Evolutionary conservation across 192 early-diverging fungal genomes (phyloP).

Genomic region (Entomortierella lignicola): DNA sequence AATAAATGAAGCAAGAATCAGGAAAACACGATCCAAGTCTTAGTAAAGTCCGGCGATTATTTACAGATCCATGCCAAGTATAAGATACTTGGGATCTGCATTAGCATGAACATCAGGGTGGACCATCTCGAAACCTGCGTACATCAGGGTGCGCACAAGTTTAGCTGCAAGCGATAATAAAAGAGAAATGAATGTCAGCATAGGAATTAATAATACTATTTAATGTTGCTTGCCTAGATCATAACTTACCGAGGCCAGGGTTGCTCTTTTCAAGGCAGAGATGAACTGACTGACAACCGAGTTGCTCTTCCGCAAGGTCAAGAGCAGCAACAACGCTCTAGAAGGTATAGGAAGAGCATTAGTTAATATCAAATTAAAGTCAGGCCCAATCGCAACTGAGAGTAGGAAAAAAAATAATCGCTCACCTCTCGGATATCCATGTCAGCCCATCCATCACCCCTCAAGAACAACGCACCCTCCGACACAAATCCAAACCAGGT

Average conservation of each 20-base stretch:
- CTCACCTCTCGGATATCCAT: slow-evolving; percentile 53
- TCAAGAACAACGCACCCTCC: slow-evolving; percentile 22
- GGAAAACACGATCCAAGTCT: neutral
- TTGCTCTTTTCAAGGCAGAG: slow-evolving; percentile 48
- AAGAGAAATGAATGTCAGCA: neutral
- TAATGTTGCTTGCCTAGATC: neutral
- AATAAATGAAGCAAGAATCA: neutral
- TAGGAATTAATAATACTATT: neutral
- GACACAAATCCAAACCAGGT: slow-evolving; percentile 52
- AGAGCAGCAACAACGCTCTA: slow-evolving; percentile 48
- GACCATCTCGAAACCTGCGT: slow-evolving; percentile 70
- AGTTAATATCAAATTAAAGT: too few species aligned
- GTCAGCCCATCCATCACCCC: slow-evolving; percentile 46
- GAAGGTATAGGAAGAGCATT: too few species aligned
- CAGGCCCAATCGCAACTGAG: too few species aligned
- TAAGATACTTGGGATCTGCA: slow-evolving; percentile 42
- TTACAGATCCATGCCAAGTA: slow-evolving; percentile 49
- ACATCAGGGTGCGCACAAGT: slow-evolving; percentile 69
- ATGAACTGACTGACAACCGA: slow-evolving; percentile 27
- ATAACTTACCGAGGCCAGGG: slow-evolving; percentile 23
- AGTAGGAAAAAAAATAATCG: neutral
- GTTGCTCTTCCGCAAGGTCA: slow-evolving; percentile 47
- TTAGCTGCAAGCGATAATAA: slow-evolving; percentile 29
- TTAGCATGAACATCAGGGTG: slow-evolving; percentile 44
- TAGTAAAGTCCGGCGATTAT: neutral